Base-by-base conservation (phyloP, 192 early-diverging fungal species). In the Thoreauomyces humboldtii region DNA sequence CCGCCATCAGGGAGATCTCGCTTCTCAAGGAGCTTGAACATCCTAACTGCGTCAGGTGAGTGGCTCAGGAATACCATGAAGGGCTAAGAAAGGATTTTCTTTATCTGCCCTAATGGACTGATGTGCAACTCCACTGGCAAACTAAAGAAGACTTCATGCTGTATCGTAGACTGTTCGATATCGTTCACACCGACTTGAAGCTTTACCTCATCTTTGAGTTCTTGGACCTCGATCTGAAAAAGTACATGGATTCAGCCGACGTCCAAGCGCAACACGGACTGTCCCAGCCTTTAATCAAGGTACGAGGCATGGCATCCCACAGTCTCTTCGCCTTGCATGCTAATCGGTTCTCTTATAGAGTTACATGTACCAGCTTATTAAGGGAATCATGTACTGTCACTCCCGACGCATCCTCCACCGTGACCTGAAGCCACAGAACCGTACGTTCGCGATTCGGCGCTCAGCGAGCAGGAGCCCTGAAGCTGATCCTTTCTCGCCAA, bases 341-440 rank as follows among this genome's bases (percentile, higher is more conserved):
- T 29, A 5, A 19, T 2, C 7, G 35, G 19, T 37, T 29, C 37
- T 7, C 24, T 28, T 32, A 24, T 69, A 93, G 93, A 93, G 92
- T 77, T 98, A 95, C 73, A 85, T 91, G 77, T 81, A 84, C 68
- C 96, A 99, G 75, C 77, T 99, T 11, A 59, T 94, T 65, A 83
- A 85, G 63, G 96, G 95, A 15, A 71, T 99, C 17, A 75, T 81
- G 31, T 96, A 88, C 78, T 98, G 95, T 67, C 96, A 99, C 74
- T 83, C 86, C 33, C 87, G 85, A 62, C 84, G 96, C n/a, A 91
- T 96, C 53, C 73, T 99, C 28, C 96, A 99, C 75, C 86, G 96
- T 15, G 96, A 99, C 70, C 77, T 99, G 44, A 99, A 99, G 63
- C 96, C 95, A n/a, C 94, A 98, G 77, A 99, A 99, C 72, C 63